phyloP scores from a whole-genome alignment of 495 filamentous ascomycete genomes.

The Lichina pygmaea region DNA sequence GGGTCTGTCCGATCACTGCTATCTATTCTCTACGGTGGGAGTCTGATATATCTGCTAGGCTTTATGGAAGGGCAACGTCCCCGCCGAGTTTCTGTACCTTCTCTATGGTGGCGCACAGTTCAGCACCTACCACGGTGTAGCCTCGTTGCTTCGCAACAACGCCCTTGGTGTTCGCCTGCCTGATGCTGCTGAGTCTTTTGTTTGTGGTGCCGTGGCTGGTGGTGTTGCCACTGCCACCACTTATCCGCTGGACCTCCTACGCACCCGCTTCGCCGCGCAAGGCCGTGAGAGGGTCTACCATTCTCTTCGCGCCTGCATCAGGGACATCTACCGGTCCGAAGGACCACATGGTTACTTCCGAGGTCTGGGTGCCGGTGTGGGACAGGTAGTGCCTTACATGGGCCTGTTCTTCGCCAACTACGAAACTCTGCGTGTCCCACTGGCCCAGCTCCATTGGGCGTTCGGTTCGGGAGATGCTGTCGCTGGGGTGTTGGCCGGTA shows the following conservation, averaged over 20 bases:
- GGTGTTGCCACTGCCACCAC: constrained; percentile 56
- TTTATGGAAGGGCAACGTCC: constrained; percentile 95
- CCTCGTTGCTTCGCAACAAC: constrained; percentile 18
- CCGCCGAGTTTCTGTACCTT: constrained; percentile 81
- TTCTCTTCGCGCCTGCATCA: constrained; percentile 35
- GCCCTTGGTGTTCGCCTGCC: constrained; percentile 23
- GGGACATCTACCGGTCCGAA: constrained; percentile 48
- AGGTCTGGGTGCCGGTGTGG: constrained; percentile 51
- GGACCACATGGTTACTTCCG: constrained; percentile 61
- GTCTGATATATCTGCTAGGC: constrained; percentile 18
- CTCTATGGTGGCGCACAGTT: constrained; percentile 76
- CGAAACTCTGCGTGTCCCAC: constrained; percentile 33
- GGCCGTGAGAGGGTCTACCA: constrained; percentile 60
- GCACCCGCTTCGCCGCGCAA: constrained; percentile 87
- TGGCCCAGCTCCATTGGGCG: constrained; percentile 28
- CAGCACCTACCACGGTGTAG: constrained; percentile 54
- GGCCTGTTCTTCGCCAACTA: constrained; percentile 83
- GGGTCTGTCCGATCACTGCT: constrained; percentile 6
- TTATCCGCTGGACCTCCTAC: constrained; percentile 80
- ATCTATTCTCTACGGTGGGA: neutral
- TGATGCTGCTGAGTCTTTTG: constrained; percentile 37
- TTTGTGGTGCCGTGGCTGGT: constrained; percentile 58
- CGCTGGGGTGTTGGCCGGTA: constrained; percentile 50
- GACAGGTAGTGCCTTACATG: constrained; percentile 86
- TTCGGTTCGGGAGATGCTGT: constrained; percentile 57